Percentiles rank a stretch among this genome's conserved stretches.
Evolutionary conservation across 345 rosid genomes (phyloP).

Genomic region (Citrus sinensis): DVS_A1.0 CM039163.1:9723001-9723500

Average conservation of each 20-base stretch:
- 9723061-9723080: too few relatives aligned
- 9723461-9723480: constrained; percentile 23
- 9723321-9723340: constrained; percentile 41
- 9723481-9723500: constrained; percentile 33
- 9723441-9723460: constrained; percentile 42
- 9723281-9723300: constrained; percentile 56
- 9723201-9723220: too few relatives aligned
- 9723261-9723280: neutral
- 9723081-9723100: neutral
- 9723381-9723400: constrained; percentile 2
- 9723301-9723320: constrained; percentile 44
- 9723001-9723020: too few relatives aligned
- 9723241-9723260: too few relatives aligned
- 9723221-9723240: too few relatives aligned
- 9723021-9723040: too few relatives aligned
- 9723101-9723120: neutral
- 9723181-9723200: neutral
- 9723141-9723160: too few relatives aligned
- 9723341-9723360: constrained; percentile 60
- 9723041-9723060: too few relatives aligned
- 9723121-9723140: neutral
- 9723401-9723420: constrained; percentile 34
- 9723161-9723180: neutral
- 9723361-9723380: constrained; percentile 41
- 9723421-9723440: constrained; percentile 45